Evolutionary conservation across 2,329 filamentous ascomycete species (phyloP).

Genomic region (Cladophialophora yegresii): DNA sequence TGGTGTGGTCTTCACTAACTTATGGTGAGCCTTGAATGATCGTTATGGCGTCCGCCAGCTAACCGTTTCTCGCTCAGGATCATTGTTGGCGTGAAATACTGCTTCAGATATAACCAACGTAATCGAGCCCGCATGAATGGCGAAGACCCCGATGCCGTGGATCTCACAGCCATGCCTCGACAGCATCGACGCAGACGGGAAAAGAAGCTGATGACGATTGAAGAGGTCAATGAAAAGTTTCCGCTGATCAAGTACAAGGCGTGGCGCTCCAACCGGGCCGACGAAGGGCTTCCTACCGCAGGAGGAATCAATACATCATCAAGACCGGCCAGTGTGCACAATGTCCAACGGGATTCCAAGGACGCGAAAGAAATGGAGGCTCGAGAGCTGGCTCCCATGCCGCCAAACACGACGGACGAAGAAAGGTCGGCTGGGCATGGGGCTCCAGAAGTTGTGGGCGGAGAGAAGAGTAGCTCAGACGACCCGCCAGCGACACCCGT

Average conservation of each 20-base stretch:
- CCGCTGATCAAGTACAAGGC: slow-evolving; percentile 94
- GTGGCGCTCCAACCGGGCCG: slow-evolving; percentile 82
- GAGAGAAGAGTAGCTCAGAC: slow-evolving; percentile 34
- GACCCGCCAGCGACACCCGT: slow-evolving; percentile 25
- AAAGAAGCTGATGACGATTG: slow-evolving; percentile 99
- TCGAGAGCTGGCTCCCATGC: slow-evolving; percentile 22
- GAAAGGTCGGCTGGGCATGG: slow-evolving; percentile 28
- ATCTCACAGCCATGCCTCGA: slow-evolving; percentile 79
- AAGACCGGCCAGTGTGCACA: slow-evolving; percentile 68
- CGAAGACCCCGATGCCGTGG: slow-evolving; percentile 85
- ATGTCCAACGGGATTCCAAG: slow-evolving; percentile 41
- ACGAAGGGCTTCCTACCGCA: slow-evolving; percentile 77
- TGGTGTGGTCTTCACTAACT: slow-evolving; percentile 96
- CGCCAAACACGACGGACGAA: slow-evolving; percentile 18
- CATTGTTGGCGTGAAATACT: slow-evolving; percentile 99
- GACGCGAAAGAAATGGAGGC: slow-evolving; percentile 22
- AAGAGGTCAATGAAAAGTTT: slow-evolving; percentile 97
- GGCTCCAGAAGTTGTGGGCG: slow-evolving; percentile 21
- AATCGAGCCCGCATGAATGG: slow-evolving; percentile 75
- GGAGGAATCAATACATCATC: slow-evolving; percentile 72
- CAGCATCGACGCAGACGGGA: slow-evolving; percentile 85
- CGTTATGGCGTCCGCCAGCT: background rate
- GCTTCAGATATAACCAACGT: slow-evolving; percentile 95
- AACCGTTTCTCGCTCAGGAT: slow-evolving; percentile 67
- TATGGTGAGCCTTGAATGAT: slow-evolving; percentile 75